A percentile compares a stretch with the other conserved stretches of the same genome.
phyloP scores from a whole-genome alignment of 2,329 filamentous ascomycete species.

The Microdochium paspali region DNA sequence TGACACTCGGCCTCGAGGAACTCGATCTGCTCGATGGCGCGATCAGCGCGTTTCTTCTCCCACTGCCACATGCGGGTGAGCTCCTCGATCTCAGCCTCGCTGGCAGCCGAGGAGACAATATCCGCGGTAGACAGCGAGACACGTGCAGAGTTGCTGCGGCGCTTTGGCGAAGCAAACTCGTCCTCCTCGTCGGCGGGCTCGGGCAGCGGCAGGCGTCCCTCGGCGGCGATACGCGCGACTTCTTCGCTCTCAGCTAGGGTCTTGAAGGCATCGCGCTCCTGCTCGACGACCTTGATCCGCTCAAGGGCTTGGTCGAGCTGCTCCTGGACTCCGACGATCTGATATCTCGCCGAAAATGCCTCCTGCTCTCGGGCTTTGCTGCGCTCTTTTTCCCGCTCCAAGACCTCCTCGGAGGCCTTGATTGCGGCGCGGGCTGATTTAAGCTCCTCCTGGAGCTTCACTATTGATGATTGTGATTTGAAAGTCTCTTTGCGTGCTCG shows the following conservation, averaged over 20 bases:
- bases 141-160: conserved; percentile 33
- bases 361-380: conserved; percentile 57
- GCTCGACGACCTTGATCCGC: conserved; percentile 55
- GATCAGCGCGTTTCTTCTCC: conserved; percentile 54
- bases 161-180: conserved; percentile 51
- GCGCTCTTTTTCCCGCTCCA: conserved; percentile 55
- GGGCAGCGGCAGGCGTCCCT: conserved; percentile 60
- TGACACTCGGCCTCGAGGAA: conserved; percentile 69
- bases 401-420: conserved; percentile 45
- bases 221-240: conserved; percentile 61
- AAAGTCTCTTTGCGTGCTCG: conserved; percentile 63
- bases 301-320: conserved; percentile 57
- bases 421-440: conserved; percentile 48
- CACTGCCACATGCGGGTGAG: conserved; percentile 42
- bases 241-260: conserved; percentile 65
- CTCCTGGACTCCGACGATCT: conserved; percentile 55
- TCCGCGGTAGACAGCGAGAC: conserved; percentile 38
- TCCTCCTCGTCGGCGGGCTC: conserved; percentile 38
- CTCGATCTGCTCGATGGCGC: conserved; percentile 63
- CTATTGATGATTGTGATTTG: conserved; percentile 59
- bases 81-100: conserved; percentile 50
- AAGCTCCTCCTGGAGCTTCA: conserved; percentile 67
- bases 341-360: conserved; percentile 57
- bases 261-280: conserved; percentile 67
- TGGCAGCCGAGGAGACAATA: conserved; percentile 43